Percentiles rank a stretch among this genome's conserved stretches.
Conservation (phyloP, 345 rosid genomes). For the Aquilaria yunnanensis region DNA sequence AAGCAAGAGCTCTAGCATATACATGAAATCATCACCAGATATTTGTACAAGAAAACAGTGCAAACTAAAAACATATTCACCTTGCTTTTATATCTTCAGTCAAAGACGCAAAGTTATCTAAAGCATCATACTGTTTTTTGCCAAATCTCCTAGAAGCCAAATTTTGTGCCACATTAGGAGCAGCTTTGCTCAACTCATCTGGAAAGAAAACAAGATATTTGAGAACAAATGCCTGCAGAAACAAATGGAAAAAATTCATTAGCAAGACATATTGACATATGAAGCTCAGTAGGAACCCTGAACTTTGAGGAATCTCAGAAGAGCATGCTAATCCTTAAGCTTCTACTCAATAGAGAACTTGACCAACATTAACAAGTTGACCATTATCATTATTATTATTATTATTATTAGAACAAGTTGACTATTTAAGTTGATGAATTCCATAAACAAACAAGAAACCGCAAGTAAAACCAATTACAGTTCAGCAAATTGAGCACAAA, state of each 20-base stretch:
- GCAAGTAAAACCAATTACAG: too few species aligned
- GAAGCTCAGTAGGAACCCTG: slow-evolving; percentile 5
- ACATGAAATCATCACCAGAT: too few species aligned
- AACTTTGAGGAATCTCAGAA: too few species aligned
- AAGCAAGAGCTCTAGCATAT: too few species aligned
- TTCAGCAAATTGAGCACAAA: too few species aligned
- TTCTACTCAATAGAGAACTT: too few species aligned
- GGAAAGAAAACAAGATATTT: slow-evolving; percentile 87
- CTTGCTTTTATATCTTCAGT: slow-evolving; percentile 69
- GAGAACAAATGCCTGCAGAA: slow-evolving; percentile 90
- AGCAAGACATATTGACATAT: slow-evolving; percentile 5
- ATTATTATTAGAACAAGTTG: too few species aligned
- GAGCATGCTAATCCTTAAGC: too few species aligned
- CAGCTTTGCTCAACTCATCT: slow-evolving; percentile 46
- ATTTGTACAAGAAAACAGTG: neutral
- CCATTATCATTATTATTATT: too few species aligned
- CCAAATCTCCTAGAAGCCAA: slow-evolving; percentile 35
- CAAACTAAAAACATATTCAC: slow-evolving; percentile 32
- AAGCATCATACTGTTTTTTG: slow-evolving; percentile 33
- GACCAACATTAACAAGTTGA: too few species aligned
- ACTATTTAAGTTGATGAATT: too few species aligned
- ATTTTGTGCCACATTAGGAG: slow-evolving; percentile 27
- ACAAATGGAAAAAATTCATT: slow-evolving; percentile 16
- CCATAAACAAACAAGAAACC: too few species aligned
- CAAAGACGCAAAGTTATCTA: slow-evolving; percentile 48